phyloP scores from a whole-genome alignment of 2,329 filamentous ascomycete species.

The Ceratocystis colombiana region DNA sequence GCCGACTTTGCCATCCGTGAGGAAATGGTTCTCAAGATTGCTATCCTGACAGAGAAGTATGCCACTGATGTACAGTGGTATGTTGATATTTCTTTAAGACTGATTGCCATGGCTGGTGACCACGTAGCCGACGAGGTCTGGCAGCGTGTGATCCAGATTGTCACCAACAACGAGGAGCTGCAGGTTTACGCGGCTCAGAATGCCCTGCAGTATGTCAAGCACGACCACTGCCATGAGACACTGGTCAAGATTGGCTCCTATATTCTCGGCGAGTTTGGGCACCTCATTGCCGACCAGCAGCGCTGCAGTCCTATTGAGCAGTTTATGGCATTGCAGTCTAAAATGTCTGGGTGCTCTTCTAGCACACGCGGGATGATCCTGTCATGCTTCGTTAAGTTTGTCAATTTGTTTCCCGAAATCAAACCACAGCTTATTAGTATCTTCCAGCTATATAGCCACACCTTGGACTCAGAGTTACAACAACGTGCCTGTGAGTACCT shows the following conservation, averaged over 20 bases:
- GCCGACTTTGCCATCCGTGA: constrained; percentile 96
- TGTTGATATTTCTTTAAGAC: constrained; percentile 87
- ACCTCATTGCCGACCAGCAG: constrained; percentile 83
- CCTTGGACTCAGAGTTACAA: constrained; percentile 87
- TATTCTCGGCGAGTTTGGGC: constrained; percentile 90
- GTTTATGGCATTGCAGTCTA: constrained; percentile 81
- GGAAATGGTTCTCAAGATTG: constrained; percentile 98
- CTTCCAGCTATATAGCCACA: constrained; percentile 87
- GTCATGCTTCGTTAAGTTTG: constrained; percentile 93
- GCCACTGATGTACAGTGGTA: constrained; percentile 99
- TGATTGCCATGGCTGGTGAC: constrained; percentile 93
- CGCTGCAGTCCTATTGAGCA: constrained; percentile 96
- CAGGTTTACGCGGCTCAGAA: constrained; percentile 95
- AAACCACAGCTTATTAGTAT: constrained; percentile 87
- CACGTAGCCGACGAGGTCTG: constrained; percentile 98
- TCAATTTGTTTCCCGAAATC: constrained; percentile 97
- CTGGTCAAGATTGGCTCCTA: constrained; percentile 97
- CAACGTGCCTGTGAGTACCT: constrained; percentile 95
- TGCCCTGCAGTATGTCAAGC: constrained; percentile 82
- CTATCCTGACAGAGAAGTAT: constrained; percentile 96
- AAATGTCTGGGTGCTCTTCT: constrained; percentile 79
- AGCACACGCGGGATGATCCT: constrained; percentile 87
- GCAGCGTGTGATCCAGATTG: constrained; percentile 97
- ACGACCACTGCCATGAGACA: constrained; percentile 90
- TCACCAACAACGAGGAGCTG: constrained; percentile 97